Evolutionary conservation across 495 filamentous ascomycete species (phyloP), one percentile per base, ranked within the genome.

Genomic region (Neurospora sp.): DNA sequence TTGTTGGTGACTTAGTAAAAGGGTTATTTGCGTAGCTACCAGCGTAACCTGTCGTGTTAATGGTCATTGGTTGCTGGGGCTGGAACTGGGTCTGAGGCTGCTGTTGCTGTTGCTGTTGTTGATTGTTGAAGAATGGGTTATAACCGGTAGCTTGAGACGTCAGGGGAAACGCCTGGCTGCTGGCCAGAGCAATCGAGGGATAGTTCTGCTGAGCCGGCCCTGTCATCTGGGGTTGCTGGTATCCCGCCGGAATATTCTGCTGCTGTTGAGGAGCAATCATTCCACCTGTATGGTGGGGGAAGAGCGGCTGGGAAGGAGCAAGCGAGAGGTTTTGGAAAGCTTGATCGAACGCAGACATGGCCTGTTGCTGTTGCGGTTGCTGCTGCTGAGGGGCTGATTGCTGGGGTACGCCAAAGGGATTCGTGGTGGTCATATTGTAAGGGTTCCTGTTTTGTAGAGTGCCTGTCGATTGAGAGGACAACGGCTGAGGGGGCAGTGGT

Each of bases 241-340:
- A 82, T 68, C 77, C 53, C 9, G 83, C 68, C 72, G 88, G 86
- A 31, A 72, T 80, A 42, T 77, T 68, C 79, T 83, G 79, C 35
- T 84, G 83, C 53, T 35, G 35, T 37, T 89, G 88, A 40, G 87
- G 84, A 44, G 82, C 84, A 22, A 88, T 87, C 75, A 91, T 86
- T 40, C 93, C 93, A 9, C 94, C 94, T 8, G 93, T 96, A 31
- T 91, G 90, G 81, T 97, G 89, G 0, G 93, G 93, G 78, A 95
- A 96, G 40, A 97, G 84, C 18, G 91, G 89, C 75, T 90, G 89
- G 12, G 76, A 73, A 2, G 82, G 77, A 18, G 90, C 87, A 20
- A 95, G 81, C n/a, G 90, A 88, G 77, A 95, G 83, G 72, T 87
- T 88, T 79, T 93, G 91, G 78, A 95, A 90, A 6, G 92, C 89